Percentiles rank a stretch among this genome's conserved stretches.
These are phyloP conservation scores for Argentina anserina DNA, from an alignment of 306 rosid genomes.

Conservation along the genomic window DNA sequence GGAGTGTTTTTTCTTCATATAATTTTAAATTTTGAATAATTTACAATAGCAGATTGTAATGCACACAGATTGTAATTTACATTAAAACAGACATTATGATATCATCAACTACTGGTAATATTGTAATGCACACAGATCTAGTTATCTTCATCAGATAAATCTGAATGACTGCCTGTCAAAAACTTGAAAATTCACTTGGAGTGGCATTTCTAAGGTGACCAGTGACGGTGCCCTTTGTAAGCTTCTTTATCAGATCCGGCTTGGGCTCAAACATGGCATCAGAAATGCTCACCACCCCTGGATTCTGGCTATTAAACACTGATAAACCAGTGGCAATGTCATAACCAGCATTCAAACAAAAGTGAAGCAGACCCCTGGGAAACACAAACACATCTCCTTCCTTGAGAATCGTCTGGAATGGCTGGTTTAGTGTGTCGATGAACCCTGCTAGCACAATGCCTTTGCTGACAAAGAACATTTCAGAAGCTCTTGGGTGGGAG, in stretches of 20 bases:
- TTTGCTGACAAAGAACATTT: slow-evolving; percentile 53
- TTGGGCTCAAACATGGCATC: slow-evolving; percentile 28
- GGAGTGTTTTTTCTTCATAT: too few relatives aligned
- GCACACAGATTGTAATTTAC: too few relatives aligned
- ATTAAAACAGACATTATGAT: neutral
- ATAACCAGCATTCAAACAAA: slow-evolving; percentile 40
- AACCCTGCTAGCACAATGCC: slow-evolving; percentile 52
- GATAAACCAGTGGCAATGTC: slow-evolving; percentile 47
- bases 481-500: slow-evolving; percentile 71
- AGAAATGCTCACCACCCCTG: slow-evolving; percentile 40
- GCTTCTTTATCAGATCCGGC: slow-evolving; percentile 33
- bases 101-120: neutral
- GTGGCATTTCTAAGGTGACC: neutral
- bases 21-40: too few relatives aligned
- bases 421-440: slow-evolving; percentile 46
- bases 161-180: neutral
- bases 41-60: too few relatives aligned
- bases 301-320: slow-evolving; percentile 66
- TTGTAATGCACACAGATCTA: neutral
- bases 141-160: neutral
- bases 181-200: neutral
- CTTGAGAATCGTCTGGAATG: slow-evolving; percentile 34
- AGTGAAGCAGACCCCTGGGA: slow-evolving; percentile 76
- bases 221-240: slow-evolving; percentile 28
- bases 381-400: slow-evolving; percentile 68